A percentile compares a stretch with the other conserved stretches of the same genome.
phyloP scores from a whole-genome alignment of 495 filamentous ascomycete genomes.

The Penicillium psychrofluorescens region DNA sequence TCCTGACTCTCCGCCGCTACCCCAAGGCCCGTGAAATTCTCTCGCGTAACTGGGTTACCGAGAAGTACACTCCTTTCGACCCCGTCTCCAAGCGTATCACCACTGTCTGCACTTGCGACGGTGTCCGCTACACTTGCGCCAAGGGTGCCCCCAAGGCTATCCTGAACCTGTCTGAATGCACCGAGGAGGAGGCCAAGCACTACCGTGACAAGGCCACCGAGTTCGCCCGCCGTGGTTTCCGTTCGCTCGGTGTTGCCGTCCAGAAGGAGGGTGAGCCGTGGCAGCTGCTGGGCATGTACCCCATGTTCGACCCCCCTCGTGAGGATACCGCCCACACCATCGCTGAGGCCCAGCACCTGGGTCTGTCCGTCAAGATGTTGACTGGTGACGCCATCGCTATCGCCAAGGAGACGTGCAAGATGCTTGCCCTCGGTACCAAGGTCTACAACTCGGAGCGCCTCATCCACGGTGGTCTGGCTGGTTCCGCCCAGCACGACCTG shows the following conservation, averaged over 20 bases:
- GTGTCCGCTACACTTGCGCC: constrained; percentile 59
- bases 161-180: constrained; percentile 57
- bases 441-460: constrained; percentile 71
- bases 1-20: constrained; percentile 66
- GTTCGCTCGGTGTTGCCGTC: constrained; percentile 69
- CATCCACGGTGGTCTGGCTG: constrained; percentile 67
- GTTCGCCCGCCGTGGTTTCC: constrained; percentile 75
- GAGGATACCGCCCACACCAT: constrained; percentile 75
- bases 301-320: constrained; percentile 73
- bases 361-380: constrained; percentile 73
- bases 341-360: constrained; percentile 66
- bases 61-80: constrained; percentile 73
- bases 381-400: constrained; percentile 76
- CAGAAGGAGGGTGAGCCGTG: constrained; percentile 60
- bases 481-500: constrained; percentile 67
- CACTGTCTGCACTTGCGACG: constrained; percentile 56
- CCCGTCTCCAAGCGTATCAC: constrained; percentile 75
- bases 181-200: constrained; percentile 52
- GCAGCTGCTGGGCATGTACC: constrained; percentile 67
- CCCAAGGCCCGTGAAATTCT: constrained; percentile 67
- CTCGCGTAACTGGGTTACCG: constrained; percentile 61
- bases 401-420: constrained; percentile 76
- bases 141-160: constrained; percentile 74
- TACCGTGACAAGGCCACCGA: constrained; percentile 66
- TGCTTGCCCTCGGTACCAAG: constrained; percentile 70